Evolutionary conservation across 2,329 filamentous ascomycete genomes (phyloP).

Genomic region (Boeremia exigua): DNA sequence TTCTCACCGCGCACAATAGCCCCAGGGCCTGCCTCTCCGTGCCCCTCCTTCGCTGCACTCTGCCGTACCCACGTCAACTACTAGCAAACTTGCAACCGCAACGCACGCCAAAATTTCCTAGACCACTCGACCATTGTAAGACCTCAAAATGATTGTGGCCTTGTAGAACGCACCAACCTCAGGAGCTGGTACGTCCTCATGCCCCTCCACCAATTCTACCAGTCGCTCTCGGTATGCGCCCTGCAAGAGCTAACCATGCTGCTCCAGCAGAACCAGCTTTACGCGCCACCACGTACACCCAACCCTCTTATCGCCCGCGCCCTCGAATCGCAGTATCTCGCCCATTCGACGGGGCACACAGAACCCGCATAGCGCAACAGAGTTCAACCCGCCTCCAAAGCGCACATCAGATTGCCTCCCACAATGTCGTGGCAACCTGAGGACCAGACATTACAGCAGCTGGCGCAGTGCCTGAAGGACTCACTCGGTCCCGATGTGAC

Average conservation of each 20-base stretch:
- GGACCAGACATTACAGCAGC: conserved; percentile 84
- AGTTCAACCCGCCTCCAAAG: conserved; percentile 19
- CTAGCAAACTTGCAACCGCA: conserved; percentile 41
- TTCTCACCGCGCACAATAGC: conserved; percentile 24
- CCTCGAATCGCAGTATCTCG: conserved; percentile 5
- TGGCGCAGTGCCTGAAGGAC: conserved; percentile 87
- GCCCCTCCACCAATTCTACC: conserved; percentile 29
- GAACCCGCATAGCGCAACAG: conserved; percentile 7
- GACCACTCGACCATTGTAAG: conserved; percentile 21
- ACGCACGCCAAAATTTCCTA: conserved; percentile 30
- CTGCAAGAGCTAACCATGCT: conserved; percentile 41
- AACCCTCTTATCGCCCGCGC: conserved; percentile 6
- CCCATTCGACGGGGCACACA: neutral
- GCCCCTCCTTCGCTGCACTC: conserved; percentile 23
- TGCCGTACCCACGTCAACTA: conserved; percentile 39
- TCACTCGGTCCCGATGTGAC: conserved; percentile 82
- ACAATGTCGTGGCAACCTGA: conserved; percentile 92
- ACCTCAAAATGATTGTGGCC: conserved; percentile 37
- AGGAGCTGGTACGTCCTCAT: conserved; percentile 42
- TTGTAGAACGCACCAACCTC: conserved; percentile 42
- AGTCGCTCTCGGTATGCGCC: conserved; percentile 27
- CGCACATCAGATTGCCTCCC: conserved; percentile 20
- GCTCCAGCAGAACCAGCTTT: conserved; percentile 38
- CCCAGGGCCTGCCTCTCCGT: conserved; percentile 15
- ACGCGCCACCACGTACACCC: conserved; percentile 29